These are phyloP conservation scores for Monilinia vaccinii-corymbosi DNA, from an alignment of 2,329 filamentous ascomycete genomes.

Conservation along the genomic window DNA sequence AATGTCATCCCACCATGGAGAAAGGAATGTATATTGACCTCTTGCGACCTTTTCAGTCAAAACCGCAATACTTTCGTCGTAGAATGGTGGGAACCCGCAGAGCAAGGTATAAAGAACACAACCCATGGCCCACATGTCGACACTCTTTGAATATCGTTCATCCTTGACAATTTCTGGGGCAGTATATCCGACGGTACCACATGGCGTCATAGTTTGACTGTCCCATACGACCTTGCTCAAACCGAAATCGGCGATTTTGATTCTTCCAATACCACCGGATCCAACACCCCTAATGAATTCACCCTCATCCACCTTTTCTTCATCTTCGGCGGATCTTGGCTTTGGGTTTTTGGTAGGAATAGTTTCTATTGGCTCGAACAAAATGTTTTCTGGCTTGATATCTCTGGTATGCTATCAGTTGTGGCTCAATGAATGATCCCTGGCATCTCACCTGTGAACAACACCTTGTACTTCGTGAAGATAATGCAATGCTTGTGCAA, in stretches of 20 bases:
- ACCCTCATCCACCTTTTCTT: conserved; percentile 95
- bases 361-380: conserved; percentile 82
- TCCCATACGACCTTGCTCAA: conserved; percentile 98
- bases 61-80: conserved; percentile 95
- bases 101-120: conserved; percentile 95
- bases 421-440: background rate
- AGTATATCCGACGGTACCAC: conserved; percentile 95
- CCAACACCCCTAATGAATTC: conserved; percentile 79
- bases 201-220: conserved; percentile 97
- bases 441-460: conserved; percentile 73
- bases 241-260: conserved; percentile 98
- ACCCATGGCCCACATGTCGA: conserved; percentile 98
- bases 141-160: conserved; percentile 95
- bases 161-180: conserved; percentile 98
- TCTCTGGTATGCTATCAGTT: conserved; percentile 51
- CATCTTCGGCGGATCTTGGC: conserved; percentile 77
- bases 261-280: conserved; percentile 80
- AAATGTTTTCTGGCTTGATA: conserved; percentile 95
- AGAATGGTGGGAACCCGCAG: conserved; percentile 96
- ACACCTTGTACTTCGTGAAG: conserved; percentile 91
- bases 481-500: conserved; percentile 90
- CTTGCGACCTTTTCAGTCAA: conserved; percentile 95
- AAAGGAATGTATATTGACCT: conserved; percentile 95
- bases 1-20: conserved; percentile 99
- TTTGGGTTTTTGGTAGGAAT: conserved; percentile 72